A percentile compares a stretch with the other conserved stretches of the same genome.
phyloP scores from a whole-genome alignment of 1,284 basidiomycete species.

The Sutorius eximius region DNA sequence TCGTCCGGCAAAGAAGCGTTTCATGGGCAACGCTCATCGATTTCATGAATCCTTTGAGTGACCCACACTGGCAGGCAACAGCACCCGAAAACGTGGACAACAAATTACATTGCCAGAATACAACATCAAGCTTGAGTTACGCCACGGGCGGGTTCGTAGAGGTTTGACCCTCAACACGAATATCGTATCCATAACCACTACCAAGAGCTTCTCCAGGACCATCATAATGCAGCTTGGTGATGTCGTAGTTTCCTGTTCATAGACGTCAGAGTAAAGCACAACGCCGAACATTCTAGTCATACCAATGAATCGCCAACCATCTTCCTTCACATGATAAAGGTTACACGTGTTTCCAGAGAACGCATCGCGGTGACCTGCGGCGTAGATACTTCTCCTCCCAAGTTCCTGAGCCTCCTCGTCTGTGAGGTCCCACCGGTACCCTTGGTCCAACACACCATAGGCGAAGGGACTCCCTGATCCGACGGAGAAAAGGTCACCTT shows the following conservation, averaged over 20 bases:
- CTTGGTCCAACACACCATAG: slow-evolving; percentile 97
- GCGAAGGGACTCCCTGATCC: slow-evolving; percentile 98
- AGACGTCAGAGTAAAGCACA: slow-evolving; percentile 12
- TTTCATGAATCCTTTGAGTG: neutral
- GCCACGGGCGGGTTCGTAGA: slow-evolving; percentile 20
- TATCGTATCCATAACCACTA: slow-evolving; percentile 73
- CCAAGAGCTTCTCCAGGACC: slow-evolving; percentile 71
- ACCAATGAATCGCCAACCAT: slow-evolving; percentile 95
- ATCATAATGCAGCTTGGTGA: slow-evolving; percentile 79
- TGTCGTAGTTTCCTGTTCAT: slow-evolving; percentile 75
- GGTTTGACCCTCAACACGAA: slow-evolving; percentile 48
- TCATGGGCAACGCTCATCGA: slow-evolving; percentile 22
- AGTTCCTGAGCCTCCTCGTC: slow-evolving; percentile 96
- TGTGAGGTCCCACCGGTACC: slow-evolving; percentile 91
- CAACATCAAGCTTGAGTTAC: slow-evolving; percentile 22
- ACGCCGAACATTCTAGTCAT: slow-evolving; percentile 26
- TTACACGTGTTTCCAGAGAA: slow-evolving; percentile 98
- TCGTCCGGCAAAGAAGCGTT: slow-evolving; percentile 21
- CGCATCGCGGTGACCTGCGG: slow-evolving; percentile 96
- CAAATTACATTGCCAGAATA: slow-evolving; percentile 18
- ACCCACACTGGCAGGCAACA: neutral
- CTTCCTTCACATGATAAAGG: slow-evolving; percentile 92
- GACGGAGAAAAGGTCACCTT: slow-evolving; percentile 97
- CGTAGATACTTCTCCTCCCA: slow-evolving; percentile 92
- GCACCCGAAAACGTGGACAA: slow-evolving; percentile 7